phyloP scores from a whole-genome alignment of 1,139 yeast genomes.

The Candida sanyaensis region DNA sequence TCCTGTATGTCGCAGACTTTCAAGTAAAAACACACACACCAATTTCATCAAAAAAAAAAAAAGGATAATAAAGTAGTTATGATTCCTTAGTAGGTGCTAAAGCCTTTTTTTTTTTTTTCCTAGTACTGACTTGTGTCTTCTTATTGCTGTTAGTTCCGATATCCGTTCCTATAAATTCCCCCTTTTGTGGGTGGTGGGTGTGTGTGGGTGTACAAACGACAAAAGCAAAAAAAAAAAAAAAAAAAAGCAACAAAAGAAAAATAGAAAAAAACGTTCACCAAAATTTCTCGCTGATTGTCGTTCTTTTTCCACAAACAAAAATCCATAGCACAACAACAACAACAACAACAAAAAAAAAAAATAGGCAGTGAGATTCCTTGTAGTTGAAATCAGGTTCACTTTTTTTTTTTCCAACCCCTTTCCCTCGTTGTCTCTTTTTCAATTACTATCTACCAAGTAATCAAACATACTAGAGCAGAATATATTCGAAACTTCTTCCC shows the following conservation, averaged over 20 bases:
- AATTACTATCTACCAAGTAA: not conserved
- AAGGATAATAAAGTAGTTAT: too few relatives aligned
- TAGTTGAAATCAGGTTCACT: not conserved
- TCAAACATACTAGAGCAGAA: not conserved
- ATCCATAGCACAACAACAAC: not conserved
- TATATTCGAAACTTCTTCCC: not conserved
- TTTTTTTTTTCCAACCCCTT: not conserved
- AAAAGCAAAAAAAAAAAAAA: not conserved
- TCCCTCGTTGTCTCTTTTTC: not conserved
- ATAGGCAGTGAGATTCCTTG: too few relatives aligned
- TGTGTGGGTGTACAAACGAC: not conserved
- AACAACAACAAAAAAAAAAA: not conserved
- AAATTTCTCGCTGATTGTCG: not conserved
- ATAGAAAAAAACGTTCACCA: not conserved
- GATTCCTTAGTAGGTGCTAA: too few relatives aligned
- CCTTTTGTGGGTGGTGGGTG: not conserved
- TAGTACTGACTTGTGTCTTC: too few relatives aligned
- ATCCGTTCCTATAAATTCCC: too few relatives aligned
- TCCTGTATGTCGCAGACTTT: too few relatives aligned
- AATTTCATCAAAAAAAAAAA: too few relatives aligned
- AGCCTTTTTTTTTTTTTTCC: too few relatives aligned
- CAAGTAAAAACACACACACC: too few relatives aligned
- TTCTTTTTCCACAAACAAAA: slow-evolving; percentile 1
- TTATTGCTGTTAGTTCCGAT: too few relatives aligned
- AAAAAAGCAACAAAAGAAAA: not conserved